A percentile compares a stretch with the other conserved stretches of the same genome.
phyloP scores from a whole-genome alignment of 106 monocot genomes.

The Allium sativum region DNA sequence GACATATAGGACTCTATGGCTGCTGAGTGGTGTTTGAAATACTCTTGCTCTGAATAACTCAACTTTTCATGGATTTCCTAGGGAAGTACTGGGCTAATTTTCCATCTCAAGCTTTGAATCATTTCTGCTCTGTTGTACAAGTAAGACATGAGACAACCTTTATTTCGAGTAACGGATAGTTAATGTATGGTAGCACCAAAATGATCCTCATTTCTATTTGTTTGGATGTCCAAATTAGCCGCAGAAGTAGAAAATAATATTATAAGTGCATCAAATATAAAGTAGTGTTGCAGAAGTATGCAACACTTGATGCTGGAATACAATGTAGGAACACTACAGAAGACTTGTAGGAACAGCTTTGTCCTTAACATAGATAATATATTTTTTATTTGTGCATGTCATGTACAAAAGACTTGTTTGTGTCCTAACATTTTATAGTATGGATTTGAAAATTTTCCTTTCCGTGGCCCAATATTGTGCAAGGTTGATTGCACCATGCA shows the following conservation, averaged over 20 bases:
- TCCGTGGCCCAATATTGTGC: too few species aligned
- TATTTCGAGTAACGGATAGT: slow-evolving; percentile 75
- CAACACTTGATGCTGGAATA: too few species aligned
- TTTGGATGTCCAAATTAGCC: slow-evolving; percentile 64
- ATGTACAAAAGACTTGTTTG: too few species aligned
- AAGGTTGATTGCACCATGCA: too few species aligned
- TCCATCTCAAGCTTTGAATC: slow-evolving; percentile 80
- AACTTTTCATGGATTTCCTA: slow-evolving; percentile 87
- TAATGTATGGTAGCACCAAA: slow-evolving; percentile 87
- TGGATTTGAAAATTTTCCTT: too few species aligned
- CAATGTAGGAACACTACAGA: neutral
- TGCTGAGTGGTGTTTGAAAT: slow-evolving; percentile 78
- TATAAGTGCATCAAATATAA: too few species aligned
- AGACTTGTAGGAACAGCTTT: too few species aligned
- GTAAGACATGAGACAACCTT: slow-evolving; percentile 92
- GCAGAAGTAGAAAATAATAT: slow-evolving; percentile 16
- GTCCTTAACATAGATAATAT: too few species aligned
- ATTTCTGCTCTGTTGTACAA: slow-evolving; percentile 78
- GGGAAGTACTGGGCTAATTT: slow-evolving; percentile 70
- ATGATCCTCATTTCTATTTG: slow-evolving; percentile 82
- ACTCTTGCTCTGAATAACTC: slow-evolving; percentile 70
- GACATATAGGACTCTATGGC: slow-evolving; percentile 80
- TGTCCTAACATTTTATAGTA: too few species aligned
- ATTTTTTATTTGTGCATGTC: too few species aligned
- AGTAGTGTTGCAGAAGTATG: too few species aligned